These are phyloP conservation scores for Penicillium robsamsonii DNA, from an alignment of 495 filamentous ascomycete species.

Conservation along the genomic window DNA sequence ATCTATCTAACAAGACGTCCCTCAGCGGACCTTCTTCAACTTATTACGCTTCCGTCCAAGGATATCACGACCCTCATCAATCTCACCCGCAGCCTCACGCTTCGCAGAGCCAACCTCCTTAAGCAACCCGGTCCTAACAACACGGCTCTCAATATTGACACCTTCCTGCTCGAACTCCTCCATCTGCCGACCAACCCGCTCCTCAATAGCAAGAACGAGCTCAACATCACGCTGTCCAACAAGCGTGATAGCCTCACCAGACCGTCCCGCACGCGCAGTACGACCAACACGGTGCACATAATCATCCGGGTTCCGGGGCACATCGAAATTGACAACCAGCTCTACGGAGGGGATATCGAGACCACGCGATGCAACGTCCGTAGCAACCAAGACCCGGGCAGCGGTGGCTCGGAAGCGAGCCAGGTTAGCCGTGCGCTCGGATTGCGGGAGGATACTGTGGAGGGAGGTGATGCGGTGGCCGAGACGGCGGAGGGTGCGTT, in stretches of 20 bases:
- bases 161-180: conserved; percentile 80
- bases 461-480: conserved; percentile 87
- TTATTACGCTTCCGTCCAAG: conserved; percentile 45
- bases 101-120: conserved; percentile 92
- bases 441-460: conserved; percentile 80
- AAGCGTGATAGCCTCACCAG: conserved; percentile 79
- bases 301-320: conserved; percentile 92
- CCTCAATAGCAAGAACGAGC: conserved; percentile 83
- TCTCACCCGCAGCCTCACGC: conserved; percentile 79
- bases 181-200: conserved; percentile 76
- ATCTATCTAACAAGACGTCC: background rate
- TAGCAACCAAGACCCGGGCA: conserved; percentile 87
- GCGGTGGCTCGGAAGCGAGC: conserved; percentile 89
- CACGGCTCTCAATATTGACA: conserved; percentile 83
- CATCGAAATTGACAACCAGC: conserved; percentile 90
- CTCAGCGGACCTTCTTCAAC: conserved; percentile 46
- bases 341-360: conserved; percentile 92
- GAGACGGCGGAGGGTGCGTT: conserved; percentile 78
- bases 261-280: conserved; percentile 85
- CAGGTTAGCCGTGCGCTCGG: conserved; percentile 79
- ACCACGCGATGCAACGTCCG: conserved; percentile 93
- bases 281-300: conserved; percentile 96
- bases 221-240: conserved; percentile 90
- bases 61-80: conserved; percentile 92
- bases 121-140: conserved; percentile 70